These are phyloP conservation scores for Aspergillus hancockii DNA, from an alignment of 495 filamentous ascomycete genomes.

Conservation along the genomic window DNA sequence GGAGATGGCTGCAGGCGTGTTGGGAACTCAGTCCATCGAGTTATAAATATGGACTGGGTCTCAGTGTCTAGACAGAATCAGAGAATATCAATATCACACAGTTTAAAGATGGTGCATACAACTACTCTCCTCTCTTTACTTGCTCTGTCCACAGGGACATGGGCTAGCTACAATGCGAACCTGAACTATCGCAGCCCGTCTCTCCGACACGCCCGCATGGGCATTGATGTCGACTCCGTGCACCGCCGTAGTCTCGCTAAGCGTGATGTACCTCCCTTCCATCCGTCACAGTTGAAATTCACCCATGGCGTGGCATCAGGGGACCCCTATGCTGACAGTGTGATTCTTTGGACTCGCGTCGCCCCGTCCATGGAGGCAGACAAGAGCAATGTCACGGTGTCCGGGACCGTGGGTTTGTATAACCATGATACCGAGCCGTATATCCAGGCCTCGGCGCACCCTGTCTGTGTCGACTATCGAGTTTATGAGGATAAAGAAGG, in stretches of 20 bases:
- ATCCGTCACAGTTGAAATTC: constrained; percentile 55
- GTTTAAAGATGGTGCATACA: constrained; percentile 8
- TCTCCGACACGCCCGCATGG: constrained; percentile 55
- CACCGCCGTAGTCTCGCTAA: constrained; percentile 23
- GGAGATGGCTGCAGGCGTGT: background rate
- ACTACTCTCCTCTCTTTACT: constrained; percentile 13
- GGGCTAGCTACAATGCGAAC: constrained; percentile 43
- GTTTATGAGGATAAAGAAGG: constrained; percentile 35
- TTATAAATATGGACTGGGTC: background rate
- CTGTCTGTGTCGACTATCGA: constrained; percentile 59
- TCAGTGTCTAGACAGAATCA: background rate
- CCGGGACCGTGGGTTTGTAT: constrained; percentile 54
- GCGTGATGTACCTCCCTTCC: constrained; percentile 35
- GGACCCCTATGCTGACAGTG: constrained; percentile 62
- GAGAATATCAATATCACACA: no score
- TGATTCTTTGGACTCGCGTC: constrained; percentile 71
- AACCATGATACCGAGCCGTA: constrained; percentile 54
- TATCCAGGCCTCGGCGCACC: constrained; percentile 15
- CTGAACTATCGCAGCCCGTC: constrained; percentile 63
- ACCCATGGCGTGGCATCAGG: constrained; percentile 72
- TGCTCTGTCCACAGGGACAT: constrained; percentile 12
- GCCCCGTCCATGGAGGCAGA: constrained; percentile 55
- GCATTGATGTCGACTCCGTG: constrained; percentile 52
- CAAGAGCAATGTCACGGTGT: constrained; percentile 54
- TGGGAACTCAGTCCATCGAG: background rate